Percentiles rank a stretch among this genome's conserved stretches.
phyloP scores from a whole-genome alignment of 331 rosid species.

The Ulmus americana region DNA sequence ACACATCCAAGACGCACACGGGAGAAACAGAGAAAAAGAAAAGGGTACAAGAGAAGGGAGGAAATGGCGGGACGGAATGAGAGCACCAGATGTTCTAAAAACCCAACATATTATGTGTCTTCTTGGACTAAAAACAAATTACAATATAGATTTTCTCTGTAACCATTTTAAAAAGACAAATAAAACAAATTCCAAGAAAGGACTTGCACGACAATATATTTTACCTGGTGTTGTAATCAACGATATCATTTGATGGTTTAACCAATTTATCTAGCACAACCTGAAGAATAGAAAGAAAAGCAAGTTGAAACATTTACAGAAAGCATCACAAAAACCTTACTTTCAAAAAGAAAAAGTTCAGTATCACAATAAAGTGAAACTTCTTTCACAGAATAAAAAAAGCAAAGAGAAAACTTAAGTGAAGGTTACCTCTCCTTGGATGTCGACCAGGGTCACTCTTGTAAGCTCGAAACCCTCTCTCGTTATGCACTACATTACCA shows the following conservation, averaged over 20 bases:
- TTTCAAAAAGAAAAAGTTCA: not conserved
- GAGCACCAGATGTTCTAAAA: not conserved
- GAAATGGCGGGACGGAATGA: not conserved
- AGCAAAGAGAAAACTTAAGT: conserved; percentile 10
- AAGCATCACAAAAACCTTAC: not conserved
- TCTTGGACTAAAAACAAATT: not conserved
- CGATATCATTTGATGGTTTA: conserved; percentile 71
- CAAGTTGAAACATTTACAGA: conserved; percentile 8
- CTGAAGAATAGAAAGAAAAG: conserved; percentile 37
- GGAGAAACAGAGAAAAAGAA: not conserved
- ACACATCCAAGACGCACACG: not conserved
- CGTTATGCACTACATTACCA: conserved; percentile 61
- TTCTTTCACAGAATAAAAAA: conserved; percentile 9
- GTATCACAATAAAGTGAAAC: conserved; percentile 8
- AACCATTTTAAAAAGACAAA: not conserved
- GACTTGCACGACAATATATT: conserved; percentile 13
- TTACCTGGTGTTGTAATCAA: conserved; percentile 86
- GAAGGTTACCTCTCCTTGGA: conserved; percentile 61
- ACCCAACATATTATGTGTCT: not conserved
- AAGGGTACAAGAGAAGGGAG: not conserved
- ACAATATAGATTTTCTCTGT: not conserved
- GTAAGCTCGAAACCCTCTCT: conserved; percentile 90
- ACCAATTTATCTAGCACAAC: conserved; percentile 85
- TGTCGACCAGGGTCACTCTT: conserved; percentile 72
- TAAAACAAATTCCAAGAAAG: not conserved